phyloP scores from a whole-genome alignment of 495 filamentous ascomycete genomes.

The Hyaloscypha variabilis region DNA sequence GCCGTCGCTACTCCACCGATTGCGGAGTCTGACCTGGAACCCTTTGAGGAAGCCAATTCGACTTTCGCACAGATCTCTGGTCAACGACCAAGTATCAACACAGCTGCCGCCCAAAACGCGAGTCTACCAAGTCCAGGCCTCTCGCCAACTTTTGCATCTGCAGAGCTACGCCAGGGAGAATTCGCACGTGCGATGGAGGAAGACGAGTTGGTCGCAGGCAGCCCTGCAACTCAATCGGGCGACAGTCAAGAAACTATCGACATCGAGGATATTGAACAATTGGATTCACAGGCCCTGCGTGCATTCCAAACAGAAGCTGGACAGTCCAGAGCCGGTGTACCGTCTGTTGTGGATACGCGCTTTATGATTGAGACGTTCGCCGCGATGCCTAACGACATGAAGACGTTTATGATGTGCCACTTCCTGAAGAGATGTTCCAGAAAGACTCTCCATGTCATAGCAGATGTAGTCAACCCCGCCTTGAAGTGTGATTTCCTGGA shows the following conservation, averaged over 20 bases:
- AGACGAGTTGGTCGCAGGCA: slow-evolving; percentile 19
- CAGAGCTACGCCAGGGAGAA: slow-evolving; percentile 50
- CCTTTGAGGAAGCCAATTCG: slow-evolving; percentile 47
- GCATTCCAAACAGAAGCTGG: slow-evolving; percentile 2
- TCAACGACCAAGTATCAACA: slow-evolving; percentile 55
- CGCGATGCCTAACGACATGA: slow-evolving; percentile 81
- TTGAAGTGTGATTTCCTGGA: slow-evolving; percentile 91
- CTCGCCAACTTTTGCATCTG: slow-evolving; percentile 85
- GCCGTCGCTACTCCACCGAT: slow-evolving; percentile 60
- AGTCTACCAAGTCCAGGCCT: slow-evolving; percentile 94
- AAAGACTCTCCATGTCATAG: slow-evolving; percentile 88
- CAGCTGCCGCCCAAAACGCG: slow-evolving; percentile 74
- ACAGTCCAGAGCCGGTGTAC: slow-evolving; percentile 47
- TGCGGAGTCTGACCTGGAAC: slow-evolving; percentile 54
- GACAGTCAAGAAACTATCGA: slow-evolving; percentile 32
- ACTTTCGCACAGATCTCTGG: slow-evolving; percentile 39
- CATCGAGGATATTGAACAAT: slow-evolving; percentile 23
- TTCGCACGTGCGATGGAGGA: slow-evolving; percentile 20
- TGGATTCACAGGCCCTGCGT: slow-evolving; percentile 10
- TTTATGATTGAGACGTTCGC: slow-evolving; percentile 90
- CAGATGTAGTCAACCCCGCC: slow-evolving; percentile 93
- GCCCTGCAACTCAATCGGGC: slow-evolving; percentile 21
- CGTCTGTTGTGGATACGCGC: slow-evolving; percentile 59
- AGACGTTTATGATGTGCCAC: slow-evolving; percentile 95
- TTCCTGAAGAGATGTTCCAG: slow-evolving; percentile 86